Evolutionary conservation across 345 rosid genomes (phyloP), one percentile per base, ranked within the genome.

Genomic region (Sisymbrium irio): DNA sequence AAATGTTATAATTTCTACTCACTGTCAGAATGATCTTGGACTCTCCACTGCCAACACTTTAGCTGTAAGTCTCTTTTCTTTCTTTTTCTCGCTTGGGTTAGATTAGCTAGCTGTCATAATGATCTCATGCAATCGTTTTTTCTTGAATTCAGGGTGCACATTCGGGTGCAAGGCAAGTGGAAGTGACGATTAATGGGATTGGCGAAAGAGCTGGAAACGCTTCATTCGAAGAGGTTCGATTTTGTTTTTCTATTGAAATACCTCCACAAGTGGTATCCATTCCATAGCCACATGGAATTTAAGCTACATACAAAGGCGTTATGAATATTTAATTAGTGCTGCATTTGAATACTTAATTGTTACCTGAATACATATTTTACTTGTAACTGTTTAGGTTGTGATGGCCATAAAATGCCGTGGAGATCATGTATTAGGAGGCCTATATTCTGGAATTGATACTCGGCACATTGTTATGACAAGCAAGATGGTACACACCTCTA

Each of bases 161-260:
- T 79, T 87, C 91, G 5, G 98, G 98, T 17, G 94, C 97, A 11
- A 91, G 98, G 67, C 98, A 93, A 75, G 51, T 93, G 65, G 98
- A 93, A 79, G 97, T 91, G 54, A 93, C 98, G 1, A 84, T 93
- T 65, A 91, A 93, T 77, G 98, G 98, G 75, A 93, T 93, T 64
- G 98, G 97, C 22, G 98, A 93, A 65, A 87, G 98, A 76, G 97
- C 97, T 67, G 98, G 96, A 71, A 93, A 93, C 76, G 97, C 98
- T 78, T 89, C 98, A 18, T 37, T 93, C 62, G 98, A 93, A 85
- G 98, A 93, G 96, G 98, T 91, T 54, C 41, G 42, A 5, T 19
- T 33, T 20, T 57, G 11, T 11, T 10, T 25, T 6, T 30, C 25
- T 32, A 25, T 19, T 9, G 15, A 44, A 7, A 50, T n/a, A 46